Conservation (phyloP, 2,329 filamentous ascomycete species). For the Knoxdaviesia capensis region DNA sequence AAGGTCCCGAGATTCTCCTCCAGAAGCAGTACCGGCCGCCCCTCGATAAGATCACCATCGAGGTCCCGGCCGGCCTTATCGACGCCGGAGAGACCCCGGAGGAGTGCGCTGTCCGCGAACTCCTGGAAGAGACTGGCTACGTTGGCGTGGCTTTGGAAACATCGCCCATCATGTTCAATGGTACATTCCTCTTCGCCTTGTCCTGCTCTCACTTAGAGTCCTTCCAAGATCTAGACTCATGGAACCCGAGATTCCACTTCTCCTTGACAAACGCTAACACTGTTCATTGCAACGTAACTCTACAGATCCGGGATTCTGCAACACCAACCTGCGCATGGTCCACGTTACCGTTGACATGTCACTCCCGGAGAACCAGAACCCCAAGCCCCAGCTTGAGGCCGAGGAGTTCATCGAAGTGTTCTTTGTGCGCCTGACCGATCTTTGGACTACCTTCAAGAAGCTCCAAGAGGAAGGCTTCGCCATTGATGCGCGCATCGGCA, state of each 20-base stretch:
- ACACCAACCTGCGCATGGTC: slow-evolving; percentile 48
- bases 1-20: slow-evolving; percentile 34
- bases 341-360: slow-evolving; percentile 55
- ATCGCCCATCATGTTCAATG: slow-evolving; percentile 48
- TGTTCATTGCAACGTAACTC: too few relatives aligned
- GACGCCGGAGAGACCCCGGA: slow-evolving; percentile 42
- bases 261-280: not conserved
- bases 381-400: slow-evolving; percentile 51
- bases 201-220: not conserved
- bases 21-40: slow-evolving; percentile 50
- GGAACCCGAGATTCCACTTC: not conserved
- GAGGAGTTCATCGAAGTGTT: slow-evolving; percentile 73
- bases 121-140: slow-evolving; percentile 48
- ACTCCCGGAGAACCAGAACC: slow-evolving; percentile 47
- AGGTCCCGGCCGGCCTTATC: slow-evolving; percentile 43
- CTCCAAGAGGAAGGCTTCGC: slow-evolving; percentile 54
- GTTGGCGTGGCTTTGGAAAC: slow-evolving; percentile 32
- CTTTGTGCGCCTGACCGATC: slow-evolving; percentile 37
- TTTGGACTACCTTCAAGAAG: slow-evolving; percentile 47
- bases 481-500: slow-evolving; percentile 61
- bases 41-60: slow-evolving; percentile 36
- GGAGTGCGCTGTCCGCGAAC: slow-evolving; percentile 39
- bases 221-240: not conserved
- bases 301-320: slow-evolving; percentile 41
- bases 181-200: slow-evolving; percentile 8